Percentiles rank a stretch among this genome's conserved stretches.
Conservation (phyloP, 192 early-diverging fungal genomes). For the Ambispora gerdemannii region DNA sequence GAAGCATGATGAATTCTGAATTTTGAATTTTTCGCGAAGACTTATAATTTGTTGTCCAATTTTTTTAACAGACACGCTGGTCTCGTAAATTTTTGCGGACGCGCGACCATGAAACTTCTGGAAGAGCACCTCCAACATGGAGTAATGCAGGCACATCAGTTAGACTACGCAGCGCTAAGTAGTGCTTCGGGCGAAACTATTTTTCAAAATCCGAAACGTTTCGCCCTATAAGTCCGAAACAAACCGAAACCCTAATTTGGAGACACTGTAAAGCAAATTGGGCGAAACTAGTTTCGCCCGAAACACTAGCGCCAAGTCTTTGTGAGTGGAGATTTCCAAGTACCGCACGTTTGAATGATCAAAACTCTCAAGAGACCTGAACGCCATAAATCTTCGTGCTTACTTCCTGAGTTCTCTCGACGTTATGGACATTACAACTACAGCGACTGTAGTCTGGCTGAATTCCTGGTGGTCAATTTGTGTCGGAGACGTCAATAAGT, state of each 20-base stretch:
- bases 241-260: no score
- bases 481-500: not conserved
- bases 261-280: no score
- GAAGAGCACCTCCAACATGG: not conserved
- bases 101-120: slow-evolving; percentile 20
- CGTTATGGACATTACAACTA: slow-evolving; percentile 4
- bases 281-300: no score
- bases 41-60: slow-evolving; percentile 1
- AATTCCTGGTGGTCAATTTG: slow-evolving; percentile 20
- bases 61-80: slow-evolving; percentile 27
- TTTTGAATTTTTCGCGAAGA: not conserved
- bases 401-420: slow-evolving; percentile 17
- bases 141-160: slow-evolving; percentile 1
- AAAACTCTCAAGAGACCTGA: slow-evolving; percentile 13
- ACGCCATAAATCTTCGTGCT: slow-evolving; percentile 3
- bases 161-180: slow-evolving; percentile 5
- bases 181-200: no score
- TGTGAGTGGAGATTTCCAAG: not conserved
- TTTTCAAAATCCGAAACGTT: no score
- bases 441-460: slow-evolving; percentile 7
- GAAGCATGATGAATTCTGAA: not conserved
- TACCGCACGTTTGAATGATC: slow-evolving; percentile 22
- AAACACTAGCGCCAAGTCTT: no score
- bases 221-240: no score
- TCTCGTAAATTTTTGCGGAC: slow-evolving; percentile 26